Evolutionary conservation across 768 basidiomycete species (phyloP).

Genomic region (Tricholoma sp.): DNA sequence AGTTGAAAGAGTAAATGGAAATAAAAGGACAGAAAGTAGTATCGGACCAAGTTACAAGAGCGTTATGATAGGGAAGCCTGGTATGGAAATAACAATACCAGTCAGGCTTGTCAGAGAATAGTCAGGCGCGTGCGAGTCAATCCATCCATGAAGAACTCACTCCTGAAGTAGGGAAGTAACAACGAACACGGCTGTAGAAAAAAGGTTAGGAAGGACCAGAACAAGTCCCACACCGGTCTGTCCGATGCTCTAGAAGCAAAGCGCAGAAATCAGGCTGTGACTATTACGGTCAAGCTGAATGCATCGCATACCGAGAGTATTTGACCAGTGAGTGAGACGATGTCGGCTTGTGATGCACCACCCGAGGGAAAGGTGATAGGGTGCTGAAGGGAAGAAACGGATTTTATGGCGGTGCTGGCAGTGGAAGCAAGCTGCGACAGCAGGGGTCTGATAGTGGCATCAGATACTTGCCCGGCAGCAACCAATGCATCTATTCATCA

Average conservation of each 20-base stretch:
- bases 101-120: background rate
- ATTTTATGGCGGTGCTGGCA: background rate
- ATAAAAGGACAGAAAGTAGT: background rate
- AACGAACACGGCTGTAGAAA: background rate
- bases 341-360: background rate
- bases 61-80: background rate
- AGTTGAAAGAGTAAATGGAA: background rate
- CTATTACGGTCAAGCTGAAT: background rate
- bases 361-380: background rate
- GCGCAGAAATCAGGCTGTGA: background rate
- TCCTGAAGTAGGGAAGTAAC: background rate
- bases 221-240: background rate
- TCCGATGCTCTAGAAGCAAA: background rate
- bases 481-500: background rate
- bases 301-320: background rate
- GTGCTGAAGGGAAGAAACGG: background rate
- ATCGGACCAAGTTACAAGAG: background rate
- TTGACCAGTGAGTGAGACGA: background rate
- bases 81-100: background rate
- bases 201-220: background rate
- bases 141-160: background rate
- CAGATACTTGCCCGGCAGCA: background rate
- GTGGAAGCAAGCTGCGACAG: background rate
- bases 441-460: background rate
- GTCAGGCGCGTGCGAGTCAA: background rate